These are phyloP conservation scores for Aspergillus incahuasiensis DNA, from an alignment of 495 filamentous ascomycete genomes.

Conservation along the genomic window DNA sequence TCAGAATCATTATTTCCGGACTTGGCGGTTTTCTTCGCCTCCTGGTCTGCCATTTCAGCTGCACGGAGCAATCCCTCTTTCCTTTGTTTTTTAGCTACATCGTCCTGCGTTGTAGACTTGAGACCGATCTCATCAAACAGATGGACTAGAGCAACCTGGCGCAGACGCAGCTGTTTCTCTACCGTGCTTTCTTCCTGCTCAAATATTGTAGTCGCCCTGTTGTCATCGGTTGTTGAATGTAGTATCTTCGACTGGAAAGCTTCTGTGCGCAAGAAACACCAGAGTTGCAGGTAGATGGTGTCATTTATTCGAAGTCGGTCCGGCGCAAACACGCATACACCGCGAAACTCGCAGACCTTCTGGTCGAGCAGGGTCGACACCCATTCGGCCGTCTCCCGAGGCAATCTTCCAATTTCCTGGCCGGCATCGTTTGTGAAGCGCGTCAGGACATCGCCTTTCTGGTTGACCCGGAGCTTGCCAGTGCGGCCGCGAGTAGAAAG, in stretches of 20 bases:
- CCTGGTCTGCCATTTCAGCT: constrained; percentile 78
- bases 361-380: constrained; percentile 91
- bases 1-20: constrained; percentile 49
- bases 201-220: constrained; percentile 65
- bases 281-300: constrained; percentile 83
- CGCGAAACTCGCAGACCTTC: constrained; percentile 82
- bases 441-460: constrained; percentile 80
- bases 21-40: constrained; percentile 55
- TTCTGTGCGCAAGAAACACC: constrained; percentile 67
- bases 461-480: constrained; percentile 46
- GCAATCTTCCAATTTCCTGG: constrained; percentile 82
- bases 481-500: constrained; percentile 48
- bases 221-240: constrained; percentile 55
- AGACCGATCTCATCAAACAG: constrained; percentile 87
- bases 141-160: constrained; percentile 82
- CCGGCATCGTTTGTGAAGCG: constrained; percentile 80
- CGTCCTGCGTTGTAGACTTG: constrained; percentile 64
- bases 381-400: constrained; percentile 88
- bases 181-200: constrained; percentile 82
- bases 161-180: constrained; percentile 76
- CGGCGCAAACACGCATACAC: constrained; percentile 82
- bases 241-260: constrained; percentile 64
- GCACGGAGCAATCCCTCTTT: constrained; percentile 78
- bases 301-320: constrained; percentile 85
- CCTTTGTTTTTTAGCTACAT: constrained; percentile 73